phyloP scores from a whole-genome alignment of 768 basidiomycete species.

The Mycena pura region DNA sequence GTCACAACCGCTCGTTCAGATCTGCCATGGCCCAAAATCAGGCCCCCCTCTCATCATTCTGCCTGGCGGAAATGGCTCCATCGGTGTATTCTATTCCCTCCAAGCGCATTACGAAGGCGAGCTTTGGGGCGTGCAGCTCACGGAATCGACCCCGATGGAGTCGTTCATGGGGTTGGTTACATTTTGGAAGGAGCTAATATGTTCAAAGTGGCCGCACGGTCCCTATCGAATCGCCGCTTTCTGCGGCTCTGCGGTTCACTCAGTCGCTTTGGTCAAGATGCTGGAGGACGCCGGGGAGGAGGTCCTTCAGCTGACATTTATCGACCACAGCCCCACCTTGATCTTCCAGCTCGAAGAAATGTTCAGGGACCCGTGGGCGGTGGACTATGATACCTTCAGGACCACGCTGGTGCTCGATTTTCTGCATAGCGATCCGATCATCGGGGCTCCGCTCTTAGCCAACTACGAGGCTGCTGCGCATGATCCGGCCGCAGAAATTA shows the following conservation, averaged over 20 bases:
- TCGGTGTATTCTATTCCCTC: constrained; percentile 15
- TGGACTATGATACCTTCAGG: constrained; percentile 7
- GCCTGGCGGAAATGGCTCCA: constrained; percentile 19
- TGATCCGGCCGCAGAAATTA: not conserved
- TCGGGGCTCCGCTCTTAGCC: not conserved
- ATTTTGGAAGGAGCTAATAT: constrained; percentile 17
- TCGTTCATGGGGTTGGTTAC: constrained; percentile 3
- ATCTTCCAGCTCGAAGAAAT: not conserved
- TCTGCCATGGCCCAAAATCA: constrained; percentile 6
- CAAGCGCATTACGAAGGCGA: constrained; percentile 6
- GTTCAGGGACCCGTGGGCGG: constrained; percentile 3
- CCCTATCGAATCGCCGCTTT: constrained; percentile 24
- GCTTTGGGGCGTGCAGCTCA: constrained; percentile 25
- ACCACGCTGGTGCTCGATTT: constrained; percentile 10
- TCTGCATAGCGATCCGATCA: constrained; percentile 14
- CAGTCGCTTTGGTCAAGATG: constrained; percentile 16
- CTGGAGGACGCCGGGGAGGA: constrained; percentile 22
- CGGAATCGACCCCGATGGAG: constrained; percentile 19
- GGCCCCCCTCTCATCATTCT: constrained; percentile 21
- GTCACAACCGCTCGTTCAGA: constrained; percentile 17
- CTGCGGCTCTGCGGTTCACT: constrained; percentile 7
- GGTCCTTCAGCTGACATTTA: constrained; percentile 16
- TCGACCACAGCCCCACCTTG: constrained; percentile 17
- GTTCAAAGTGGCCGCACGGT: constrained; percentile 15
- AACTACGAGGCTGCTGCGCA: constrained; percentile 20